A percentile compares a stretch with the other conserved stretches of the same genome.
Evolutionary conservation across 495 filamentous ascomycete species (phyloP).

Genomic region (Aspergillus taichungensis): DNA sequence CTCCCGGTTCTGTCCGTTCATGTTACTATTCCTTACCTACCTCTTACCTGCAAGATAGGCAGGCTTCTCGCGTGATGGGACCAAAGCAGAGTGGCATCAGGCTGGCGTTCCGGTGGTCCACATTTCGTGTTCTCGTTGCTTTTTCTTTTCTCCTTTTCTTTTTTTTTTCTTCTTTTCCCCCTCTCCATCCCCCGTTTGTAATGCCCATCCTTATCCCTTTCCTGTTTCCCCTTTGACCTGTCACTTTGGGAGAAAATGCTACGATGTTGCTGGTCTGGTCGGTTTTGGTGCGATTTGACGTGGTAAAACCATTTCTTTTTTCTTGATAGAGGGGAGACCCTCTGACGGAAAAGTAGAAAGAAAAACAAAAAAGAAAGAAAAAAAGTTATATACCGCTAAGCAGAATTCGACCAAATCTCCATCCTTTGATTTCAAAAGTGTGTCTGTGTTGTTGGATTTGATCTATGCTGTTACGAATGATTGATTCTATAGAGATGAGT

Average conservation of each 20-base stretch:
- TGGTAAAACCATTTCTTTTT: not conserved
- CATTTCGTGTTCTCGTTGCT: slow-evolving; percentile 26
- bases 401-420: not conserved
- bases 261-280: no score
- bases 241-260: no score
- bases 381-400: slow-evolving; percentile 1
- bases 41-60: slow-evolving; percentile 7
- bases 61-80: slow-evolving; percentile 29
- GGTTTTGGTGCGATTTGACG: no score
- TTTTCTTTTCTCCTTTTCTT: slow-evolving; percentile 22
- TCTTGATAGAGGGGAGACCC: not conserved
- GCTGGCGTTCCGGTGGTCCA: slow-evolving; percentile 45
- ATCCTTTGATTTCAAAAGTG: slow-evolving; percentile 6
- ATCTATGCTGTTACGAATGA: slow-evolving; percentile 43
- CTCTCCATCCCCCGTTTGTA: slow-evolving; percentile 13
- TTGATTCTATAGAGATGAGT: slow-evolving; percentile 30
- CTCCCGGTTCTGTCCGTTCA: slow-evolving; percentile 34
- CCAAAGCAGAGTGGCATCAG: slow-evolving; percentile 41
- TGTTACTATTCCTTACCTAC: slow-evolving; percentile 31
- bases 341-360: not conserved
- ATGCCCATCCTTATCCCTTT: not conserved
- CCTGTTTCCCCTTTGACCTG: no score
- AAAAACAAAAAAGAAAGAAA: not conserved
- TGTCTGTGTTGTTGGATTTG: slow-evolving; percentile 20
- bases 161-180: slow-evolving; percentile 17